phyloP scores from a whole-genome alignment of 2,329 filamentous ascomycete genomes.

The Monosporascus sp. region DNA sequence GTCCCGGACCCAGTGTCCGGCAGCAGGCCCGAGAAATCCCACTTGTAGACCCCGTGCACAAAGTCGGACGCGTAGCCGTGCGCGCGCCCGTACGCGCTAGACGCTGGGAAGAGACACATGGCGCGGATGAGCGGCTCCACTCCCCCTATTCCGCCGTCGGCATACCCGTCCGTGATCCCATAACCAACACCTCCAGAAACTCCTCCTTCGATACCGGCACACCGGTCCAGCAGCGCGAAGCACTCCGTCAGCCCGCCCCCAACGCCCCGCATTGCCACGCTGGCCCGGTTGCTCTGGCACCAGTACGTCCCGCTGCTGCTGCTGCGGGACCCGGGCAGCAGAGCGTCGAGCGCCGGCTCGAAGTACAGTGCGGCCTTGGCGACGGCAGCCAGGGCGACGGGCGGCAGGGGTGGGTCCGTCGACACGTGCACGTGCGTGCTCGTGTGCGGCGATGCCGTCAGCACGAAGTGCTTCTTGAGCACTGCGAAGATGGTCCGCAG shows the following conservation, averaged over 20 bases:
- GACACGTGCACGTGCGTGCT: slow-evolving; percentile 35
- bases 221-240: slow-evolving; percentile 19
- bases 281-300: slow-evolving; percentile 31
- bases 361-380: slow-evolving; percentile 30
- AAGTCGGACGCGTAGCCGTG: slow-evolving; percentile 28
- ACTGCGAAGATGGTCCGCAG: slow-evolving; percentile 26
- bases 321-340: slow-evolving; percentile 13
- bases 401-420: slow-evolving; percentile 13
- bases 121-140: slow-evolving; percentile 18
- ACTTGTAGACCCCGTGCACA: slow-evolving; percentile 35
- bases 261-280: slow-evolving; percentile 15
- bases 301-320: slow-evolving; percentile 20
- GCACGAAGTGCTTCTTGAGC: slow-evolving; percentile 18
- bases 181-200: not conserved
- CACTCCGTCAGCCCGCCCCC: slow-evolving; percentile 14
- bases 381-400: slow-evolving; percentile 21
- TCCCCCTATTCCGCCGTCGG: not conserved
- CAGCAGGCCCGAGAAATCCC: slow-evolving; percentile 31
- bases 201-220: not conserved
- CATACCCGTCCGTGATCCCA: not conserved
- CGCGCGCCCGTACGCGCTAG: slow-evolving; percentile 25
- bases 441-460: slow-evolving; percentile 23
- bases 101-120: slow-evolving; percentile 28
- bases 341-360: slow-evolving; percentile 29
- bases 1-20: slow-evolving; percentile 19